Evolutionary conservation across 768 basidiomycete genomes (phyloP).

Genomic region (Strobilomyces confusus): DNA sequence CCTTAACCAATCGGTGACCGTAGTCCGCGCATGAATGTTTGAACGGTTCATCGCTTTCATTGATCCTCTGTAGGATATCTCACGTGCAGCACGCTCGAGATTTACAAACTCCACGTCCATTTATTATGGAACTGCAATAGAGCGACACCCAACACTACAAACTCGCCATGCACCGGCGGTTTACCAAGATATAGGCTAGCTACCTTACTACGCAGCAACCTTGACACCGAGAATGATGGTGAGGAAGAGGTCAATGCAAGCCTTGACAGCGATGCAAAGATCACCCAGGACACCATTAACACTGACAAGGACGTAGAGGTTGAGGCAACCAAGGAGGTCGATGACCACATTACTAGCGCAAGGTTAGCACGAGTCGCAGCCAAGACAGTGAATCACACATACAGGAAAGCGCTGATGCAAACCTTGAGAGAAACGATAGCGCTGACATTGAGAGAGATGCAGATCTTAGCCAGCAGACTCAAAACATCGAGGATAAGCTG

Average conservation of each 20-base stretch:
- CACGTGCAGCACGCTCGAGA: no score
- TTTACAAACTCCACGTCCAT: not conserved
- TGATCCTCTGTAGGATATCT: no score
- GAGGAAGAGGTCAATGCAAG: not conserved
- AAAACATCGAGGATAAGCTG: slow-evolving; percentile 8
- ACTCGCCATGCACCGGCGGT: slow-evolving; percentile 8
- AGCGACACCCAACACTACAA: slow-evolving; percentile 9
- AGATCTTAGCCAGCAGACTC: slow-evolving; percentile 3
- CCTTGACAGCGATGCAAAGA: slow-evolving; percentile 3
- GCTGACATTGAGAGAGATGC: not conserved
- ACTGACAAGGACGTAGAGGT: slow-evolving; percentile 2
- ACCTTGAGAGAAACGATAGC: slow-evolving; percentile 4
- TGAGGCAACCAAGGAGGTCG: slow-evolving; percentile 11
- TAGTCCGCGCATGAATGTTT: no score
- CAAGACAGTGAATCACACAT: not conserved
- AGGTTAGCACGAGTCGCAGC: not conserved
- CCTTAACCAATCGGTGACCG: no score
- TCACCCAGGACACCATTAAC: slow-evolving; percentile 7
- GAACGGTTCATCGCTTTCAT: no score
- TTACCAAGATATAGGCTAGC: not conserved
- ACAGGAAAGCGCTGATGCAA: slow-evolving; percentile 12
- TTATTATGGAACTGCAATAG: not conserved
- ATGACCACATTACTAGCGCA: not conserved
- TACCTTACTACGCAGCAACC: not conserved
- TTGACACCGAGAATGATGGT: slow-evolving; percentile 2